Evolutionary conservation across 2,329 filamentous ascomycete genomes (phyloP), one percentile per base, ranked within the genome.

Genomic region (Pseudocercospora eumusae): DNA sequence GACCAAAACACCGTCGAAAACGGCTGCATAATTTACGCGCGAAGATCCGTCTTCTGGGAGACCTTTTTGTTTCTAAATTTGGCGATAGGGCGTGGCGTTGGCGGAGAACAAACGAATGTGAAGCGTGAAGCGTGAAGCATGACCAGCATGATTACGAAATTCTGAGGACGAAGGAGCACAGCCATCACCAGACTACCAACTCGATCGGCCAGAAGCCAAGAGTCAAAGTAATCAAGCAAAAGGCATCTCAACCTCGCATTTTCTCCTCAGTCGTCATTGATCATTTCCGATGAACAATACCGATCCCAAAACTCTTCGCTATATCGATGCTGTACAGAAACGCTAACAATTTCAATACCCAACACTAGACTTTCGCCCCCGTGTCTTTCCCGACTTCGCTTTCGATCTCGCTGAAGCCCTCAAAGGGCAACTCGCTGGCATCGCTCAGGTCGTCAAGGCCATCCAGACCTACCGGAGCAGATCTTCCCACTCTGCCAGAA

Each of bases 391-490:
- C 33, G 6, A 63, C 63, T 45, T 68, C 64, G 40, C 66, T 70
- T 53, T 66, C 68, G n/a, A 62, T 60, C 57, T 74, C 72, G 53
- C 71, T 74, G 23, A 73, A 62, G 1, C 72, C 73, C 56, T 74
- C 73, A 68, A 72, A 74, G 5, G 67, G 70, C 57, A 74, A 55
- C 49, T 72, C 71, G 49, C 67, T 71, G 56, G 69, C 70, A 28
- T 73, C 70, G 28, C 64, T 68, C 21, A 66, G 64, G 31, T 71
- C 71, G 25, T 69, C 64, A 5, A 61, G 28, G 1, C 67, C 71
- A 49, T 68, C 67, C 7, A 69, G 45, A 1, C 64, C 66, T 10
- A 61, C 45, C 13, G 66, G 63, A 28, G 54, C 61, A 27, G 45
- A 57, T 55, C 69, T 61, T 3, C 66, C 69, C 15, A 68, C 65